Conservation (phyloP, 2,329 filamentous ascomycete species). For the Hyphodiscus sp. region DNA sequence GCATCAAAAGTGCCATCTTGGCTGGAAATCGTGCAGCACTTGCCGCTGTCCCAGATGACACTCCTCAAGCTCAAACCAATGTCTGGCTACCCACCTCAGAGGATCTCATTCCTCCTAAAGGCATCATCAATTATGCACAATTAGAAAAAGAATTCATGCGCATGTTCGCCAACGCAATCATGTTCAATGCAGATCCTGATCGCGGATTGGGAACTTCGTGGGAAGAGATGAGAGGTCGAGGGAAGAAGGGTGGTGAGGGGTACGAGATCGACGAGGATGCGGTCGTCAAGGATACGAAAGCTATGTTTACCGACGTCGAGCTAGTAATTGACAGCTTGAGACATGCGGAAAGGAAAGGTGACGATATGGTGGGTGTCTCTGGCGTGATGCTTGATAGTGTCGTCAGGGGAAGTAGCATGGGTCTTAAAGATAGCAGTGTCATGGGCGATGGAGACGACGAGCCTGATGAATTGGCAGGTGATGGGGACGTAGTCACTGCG, state of each 20-base stretch:
- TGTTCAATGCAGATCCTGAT: slow-evolving; percentile 88
- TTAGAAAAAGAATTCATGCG: slow-evolving; percentile 89
- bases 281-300: slow-evolving; percentile 77
- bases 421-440: neutral
- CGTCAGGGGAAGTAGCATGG: slow-evolving; percentile 16
- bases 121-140: slow-evolving; percentile 88
- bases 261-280: slow-evolving; percentile 75
- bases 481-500: slow-evolving; percentile 14
- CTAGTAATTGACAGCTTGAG: slow-evolving; percentile 31
- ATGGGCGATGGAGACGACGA: slow-evolving; percentile 17
- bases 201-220: slow-evolving; percentile 51
- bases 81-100: slow-evolving; percentile 63
- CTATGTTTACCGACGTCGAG: slow-evolving; percentile 87
- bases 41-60: slow-evolving; percentile 55
- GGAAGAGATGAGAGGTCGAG: slow-evolving; percentile 32
- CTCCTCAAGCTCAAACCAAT: slow-evolving; percentile 43
- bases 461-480: slow-evolving; percentile 21
- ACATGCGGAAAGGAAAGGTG: slow-evolving; percentile 26
- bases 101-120: slow-evolving; percentile 77
- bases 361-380: slow-evolving; percentile 14
- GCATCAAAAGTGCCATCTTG: slow-evolving; percentile 68
- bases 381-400: neutral
- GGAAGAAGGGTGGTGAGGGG: slow-evolving; percentile 36
- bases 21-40: slow-evolving; percentile 63
- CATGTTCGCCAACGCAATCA: slow-evolving; percentile 97